Percentiles rank a stretch among this genome's conserved stretches.
phyloP scores from a whole-genome alignment of 805 yeast species.

The Candida arabinofermentans region DNA sequence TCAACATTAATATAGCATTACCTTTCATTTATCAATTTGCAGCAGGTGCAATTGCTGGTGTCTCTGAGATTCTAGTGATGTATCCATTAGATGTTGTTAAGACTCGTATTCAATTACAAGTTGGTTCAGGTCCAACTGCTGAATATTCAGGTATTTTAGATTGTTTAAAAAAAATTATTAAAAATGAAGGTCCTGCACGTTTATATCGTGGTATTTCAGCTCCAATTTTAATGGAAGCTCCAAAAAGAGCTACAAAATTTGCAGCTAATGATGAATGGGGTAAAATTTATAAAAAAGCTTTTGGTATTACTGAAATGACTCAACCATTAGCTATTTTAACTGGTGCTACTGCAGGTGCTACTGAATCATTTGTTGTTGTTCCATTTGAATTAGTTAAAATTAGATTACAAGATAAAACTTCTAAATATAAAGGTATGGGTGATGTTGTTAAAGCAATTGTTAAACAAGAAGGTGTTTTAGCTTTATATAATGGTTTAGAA shows the following conservation, averaged over 20 bases:
- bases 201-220: conserved; percentile 93
- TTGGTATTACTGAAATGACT: conserved; percentile 65
- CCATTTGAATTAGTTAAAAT: conserved; percentile 97
- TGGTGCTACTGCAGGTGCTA: conserved; percentile 98
- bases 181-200: conserved; percentile 77
- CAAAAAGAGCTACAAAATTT: conserved; percentile 97
- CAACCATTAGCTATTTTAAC: conserved; percentile 85
- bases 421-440: conserved; percentile 77
- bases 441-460: conserved; percentile 77
- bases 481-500: conserved; percentile 91
- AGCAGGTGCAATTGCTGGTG: conserved; percentile 95
- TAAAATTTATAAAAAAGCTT: conserved; percentile 65
- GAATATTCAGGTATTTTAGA: conserved; percentile 82
- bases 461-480: conserved; percentile 70
- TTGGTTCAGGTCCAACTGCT: conserved; percentile 45
- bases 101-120: conserved; percentile 91
- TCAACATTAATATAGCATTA: conserved; percentile 39
- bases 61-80: conserved; percentile 92
- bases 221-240: conserved; percentile 98
- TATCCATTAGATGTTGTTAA: conserved; percentile 96
- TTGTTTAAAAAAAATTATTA: conserved; percentile 77
- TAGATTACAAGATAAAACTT: conserved; percentile 83
- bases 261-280: conserved; percentile 99
- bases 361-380: conserved; percentile 93
- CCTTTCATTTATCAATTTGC: conserved; percentile 89